These are phyloP conservation scores for Phytophthora chlamydospora DNA, from an alignment of 352 stramenopile genomes.

Conservation along the genomic window DNA sequence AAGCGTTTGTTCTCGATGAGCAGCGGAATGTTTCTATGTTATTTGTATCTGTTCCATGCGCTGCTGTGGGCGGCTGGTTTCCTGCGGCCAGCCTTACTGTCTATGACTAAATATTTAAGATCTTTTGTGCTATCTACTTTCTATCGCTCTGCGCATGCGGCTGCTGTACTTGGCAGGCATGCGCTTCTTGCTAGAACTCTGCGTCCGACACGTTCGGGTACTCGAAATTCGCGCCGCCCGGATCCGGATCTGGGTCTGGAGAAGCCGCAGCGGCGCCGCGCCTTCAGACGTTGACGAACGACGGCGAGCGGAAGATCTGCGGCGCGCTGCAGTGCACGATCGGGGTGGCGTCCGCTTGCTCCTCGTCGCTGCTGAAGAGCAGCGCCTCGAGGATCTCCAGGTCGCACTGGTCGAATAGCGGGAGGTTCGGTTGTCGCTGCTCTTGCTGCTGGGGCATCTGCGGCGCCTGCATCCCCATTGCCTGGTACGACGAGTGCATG, in stretches of 20 bases:
- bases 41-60: constrained; percentile 3
- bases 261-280: constrained; percentile 28
- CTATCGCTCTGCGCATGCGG: constrained; percentile 18
- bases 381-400: constrained; percentile 59
- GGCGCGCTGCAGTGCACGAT: constrained; percentile 30
- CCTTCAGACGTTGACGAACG: constrained; percentile 49
- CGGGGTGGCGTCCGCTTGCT: constrained; percentile 32
- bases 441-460: constrained; percentile 3
- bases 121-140: constrained; percentile 23
- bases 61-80: constrained; percentile 18
- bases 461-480: constrained; percentile 3
- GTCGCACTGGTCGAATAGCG: constrained; percentile 53
- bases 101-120: constrained; percentile 34
- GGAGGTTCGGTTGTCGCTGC: constrained; percentile 14
- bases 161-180: constrained; percentile 6
- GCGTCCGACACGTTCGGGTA: constrained; percentile 30
- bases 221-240: constrained; percentile 33
- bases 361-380: constrained; percentile 63
- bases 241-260: constrained; percentile 27
- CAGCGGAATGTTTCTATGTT: constrained; percentile 28
- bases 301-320: constrained; percentile 32
- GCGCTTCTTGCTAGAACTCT: constrained; percentile 20
- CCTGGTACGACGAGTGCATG: constrained; percentile 20
- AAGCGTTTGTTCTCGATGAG: constrained; percentile 9
- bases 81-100: constrained; percentile 18